Percentiles rank a stretch among this genome's conserved stretches.
Evolutionary conservation across 352 stramenopile species (phyloP).

Genomic region (Albugo candida): DNA sequence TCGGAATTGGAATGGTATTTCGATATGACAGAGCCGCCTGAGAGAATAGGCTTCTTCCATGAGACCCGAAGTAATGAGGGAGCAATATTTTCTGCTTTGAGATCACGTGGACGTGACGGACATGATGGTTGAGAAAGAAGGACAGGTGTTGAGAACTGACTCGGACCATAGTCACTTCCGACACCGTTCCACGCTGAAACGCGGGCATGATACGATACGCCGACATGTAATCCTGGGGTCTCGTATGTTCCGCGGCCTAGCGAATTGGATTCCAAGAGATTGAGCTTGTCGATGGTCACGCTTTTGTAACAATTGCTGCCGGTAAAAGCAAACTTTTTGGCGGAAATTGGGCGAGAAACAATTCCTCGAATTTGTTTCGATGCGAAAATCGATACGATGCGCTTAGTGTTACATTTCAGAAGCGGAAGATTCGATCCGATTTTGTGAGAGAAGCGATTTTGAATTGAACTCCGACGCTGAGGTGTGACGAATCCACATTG

Average conservation of each 20-base stretch:
- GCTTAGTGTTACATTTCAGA: slow-evolving; percentile 20
- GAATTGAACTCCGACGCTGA: slow-evolving; percentile 24
- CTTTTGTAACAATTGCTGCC: no score
- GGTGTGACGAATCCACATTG: slow-evolving; percentile 24
- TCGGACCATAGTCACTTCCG: slow-evolving; percentile 60
- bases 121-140: slow-evolving; percentile 14
- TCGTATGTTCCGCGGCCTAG: slow-evolving; percentile 8
- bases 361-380: no score
- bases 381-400: no score
- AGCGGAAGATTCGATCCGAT: slow-evolving; percentile 34
- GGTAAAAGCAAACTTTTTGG: no score
- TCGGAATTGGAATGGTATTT: slow-evolving; percentile 13
- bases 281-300: no score
- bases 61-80: slow-evolving; percentile 14
- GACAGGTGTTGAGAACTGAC: slow-evolving; percentile 63
- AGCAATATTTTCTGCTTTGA: slow-evolving; percentile 22
- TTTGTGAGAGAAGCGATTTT: slow-evolving; percentile 43
- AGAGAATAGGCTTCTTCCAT: slow-evolving; percentile 37
- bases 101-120: slow-evolving; percentile 24
- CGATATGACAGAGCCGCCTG: slow-evolving; percentile 20
- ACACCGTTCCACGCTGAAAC: slow-evolving; percentile 89
- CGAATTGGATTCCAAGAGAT: no score
- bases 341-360: no score
- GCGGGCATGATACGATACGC: slow-evolving; percentile 62
- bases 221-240: slow-evolving; percentile 14